These are phyloP conservation scores for Cucumis melo DNA, from an alignment of 306 rosid species.

Conservation along the genomic window DNA sequence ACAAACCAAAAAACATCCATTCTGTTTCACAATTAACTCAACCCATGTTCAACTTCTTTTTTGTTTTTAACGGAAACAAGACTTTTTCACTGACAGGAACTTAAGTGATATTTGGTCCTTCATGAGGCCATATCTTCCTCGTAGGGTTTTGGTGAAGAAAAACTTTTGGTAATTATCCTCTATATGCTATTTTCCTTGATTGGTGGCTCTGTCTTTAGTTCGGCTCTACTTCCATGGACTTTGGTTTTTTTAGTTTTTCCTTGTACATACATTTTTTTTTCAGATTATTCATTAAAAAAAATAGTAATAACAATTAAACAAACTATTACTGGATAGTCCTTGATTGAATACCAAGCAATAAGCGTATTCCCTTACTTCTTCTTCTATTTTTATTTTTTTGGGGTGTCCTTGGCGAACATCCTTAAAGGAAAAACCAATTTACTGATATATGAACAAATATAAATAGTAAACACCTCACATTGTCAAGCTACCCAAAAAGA, in stretches of 20 bases:
- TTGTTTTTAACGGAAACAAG: too few species aligned
- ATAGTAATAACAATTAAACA: not conserved
- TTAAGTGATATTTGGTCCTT: not conserved
- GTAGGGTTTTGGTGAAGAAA: not conserved
- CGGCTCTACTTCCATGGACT: not conserved
- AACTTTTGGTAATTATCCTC: not conserved
- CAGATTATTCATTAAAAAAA: not conserved
- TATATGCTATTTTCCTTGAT: not conserved
- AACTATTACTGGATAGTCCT: not conserved
- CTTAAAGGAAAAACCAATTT: not conserved
- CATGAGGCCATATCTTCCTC: not conserved
- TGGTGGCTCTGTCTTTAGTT: not conserved
- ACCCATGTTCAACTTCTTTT: too few species aligned
- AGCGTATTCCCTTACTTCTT: not conserved
- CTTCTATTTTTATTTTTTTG: too few species aligned
- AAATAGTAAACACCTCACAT: not conserved
- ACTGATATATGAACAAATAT: not conserved
- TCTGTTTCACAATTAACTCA: too few species aligned
- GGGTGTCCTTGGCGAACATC: not conserved
- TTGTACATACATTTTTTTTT: not conserved
- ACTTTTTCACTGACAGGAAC: not conserved
- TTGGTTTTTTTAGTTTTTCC: not conserved
- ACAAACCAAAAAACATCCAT: too few species aligned
- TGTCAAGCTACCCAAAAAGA: not conserved
- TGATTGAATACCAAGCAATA: not conserved